These are phyloP conservation scores for Knoxdaviesia capensis DNA, from an alignment of 2,329 filamentous ascomycete genomes.

Conservation along the genomic window DNA sequence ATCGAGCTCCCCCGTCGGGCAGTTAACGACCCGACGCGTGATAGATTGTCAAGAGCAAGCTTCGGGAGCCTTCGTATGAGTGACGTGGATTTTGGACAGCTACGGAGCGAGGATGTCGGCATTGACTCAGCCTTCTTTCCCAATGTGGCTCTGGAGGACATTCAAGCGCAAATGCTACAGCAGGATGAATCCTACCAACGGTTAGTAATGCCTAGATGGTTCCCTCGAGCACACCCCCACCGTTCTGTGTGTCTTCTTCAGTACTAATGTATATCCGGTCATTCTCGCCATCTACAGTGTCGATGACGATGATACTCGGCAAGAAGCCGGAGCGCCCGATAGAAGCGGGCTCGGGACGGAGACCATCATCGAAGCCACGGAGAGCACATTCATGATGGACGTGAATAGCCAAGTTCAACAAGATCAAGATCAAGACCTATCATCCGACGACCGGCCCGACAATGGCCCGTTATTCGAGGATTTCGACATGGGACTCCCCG, in stretches of 20 bases:
- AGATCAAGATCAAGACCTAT: too few relatives aligned
- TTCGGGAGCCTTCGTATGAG: conserved; percentile 32
- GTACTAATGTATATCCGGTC: too few relatives aligned
- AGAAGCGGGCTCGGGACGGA: conserved; percentile 31
- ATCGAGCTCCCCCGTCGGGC: conserved; percentile 38
- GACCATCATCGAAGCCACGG: conserved; percentile 12
- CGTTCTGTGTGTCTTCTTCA: too few relatives aligned
- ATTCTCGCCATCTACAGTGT: conserved; percentile 6
- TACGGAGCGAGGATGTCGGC: conserved; percentile 19
- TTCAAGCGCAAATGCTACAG: conserved; percentile 8
- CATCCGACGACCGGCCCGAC: background rate
- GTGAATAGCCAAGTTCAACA: conserved; percentile 4
- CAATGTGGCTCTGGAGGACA: conserved; percentile 20
- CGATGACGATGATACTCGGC: conserved; percentile 16
- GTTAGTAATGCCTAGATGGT: too few relatives aligned
- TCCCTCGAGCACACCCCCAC: too few relatives aligned
- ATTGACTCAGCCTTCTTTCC: conserved; percentile 33
- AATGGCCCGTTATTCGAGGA: background rate
- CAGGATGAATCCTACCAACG: too few relatives aligned
- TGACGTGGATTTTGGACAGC: conserved; percentile 22
- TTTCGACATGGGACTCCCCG: conserved; percentile 3
- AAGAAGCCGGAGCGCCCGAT: too few relatives aligned
- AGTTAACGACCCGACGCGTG: conserved; percentile 21
- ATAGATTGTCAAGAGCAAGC: conserved; percentile 29
- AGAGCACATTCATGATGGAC: conserved; percentile 22